These are phyloP conservation scores for Astrephomene gubernaculifera DNA, from an alignment of 139 green algal genomes.

Conservation along the genomic window DNA sequence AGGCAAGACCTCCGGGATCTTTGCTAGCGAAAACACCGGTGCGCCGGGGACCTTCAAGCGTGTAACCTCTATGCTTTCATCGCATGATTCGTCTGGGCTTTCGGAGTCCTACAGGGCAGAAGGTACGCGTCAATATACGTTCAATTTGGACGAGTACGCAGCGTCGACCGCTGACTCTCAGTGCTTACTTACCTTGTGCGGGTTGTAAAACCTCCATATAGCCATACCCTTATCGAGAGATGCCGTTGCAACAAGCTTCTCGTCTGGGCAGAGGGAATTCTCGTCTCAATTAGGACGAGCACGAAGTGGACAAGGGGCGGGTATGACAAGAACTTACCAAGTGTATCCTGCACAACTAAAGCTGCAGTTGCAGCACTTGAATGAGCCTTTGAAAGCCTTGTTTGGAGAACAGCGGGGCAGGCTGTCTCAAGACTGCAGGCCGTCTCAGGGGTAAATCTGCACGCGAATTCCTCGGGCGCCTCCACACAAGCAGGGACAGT, in stretches of 20 bases:
- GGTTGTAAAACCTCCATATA: conserved; percentile 56
- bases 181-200: neutral
- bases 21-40: conserved; percentile 31
- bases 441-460: no score
- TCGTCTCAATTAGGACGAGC: no score
- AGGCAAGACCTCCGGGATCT: conserved; percentile 31
- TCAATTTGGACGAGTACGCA: neutral
- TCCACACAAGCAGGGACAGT: neutral
- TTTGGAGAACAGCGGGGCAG: conserved; percentile 52
- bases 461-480: neutral
- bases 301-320: no score
- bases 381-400: conserved; percentile 62
- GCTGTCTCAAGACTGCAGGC: neutral
- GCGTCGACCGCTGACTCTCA: neutral
- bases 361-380: conserved; percentile 46
- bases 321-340: neutral
- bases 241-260: conserved; percentile 66
- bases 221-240: conserved; percentile 75
- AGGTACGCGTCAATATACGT: neutral
- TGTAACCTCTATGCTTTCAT: conserved; percentile 37
- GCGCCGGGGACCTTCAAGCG: conserved; percentile 6
- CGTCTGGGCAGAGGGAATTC: neutral
- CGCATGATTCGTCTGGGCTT: neutral
- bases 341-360: conserved; percentile 59
- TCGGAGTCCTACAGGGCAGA: neutral